phyloP scores from a whole-genome alignment of 768 basidiomycete species.

The Rhodotorula babjevae region DNA sequence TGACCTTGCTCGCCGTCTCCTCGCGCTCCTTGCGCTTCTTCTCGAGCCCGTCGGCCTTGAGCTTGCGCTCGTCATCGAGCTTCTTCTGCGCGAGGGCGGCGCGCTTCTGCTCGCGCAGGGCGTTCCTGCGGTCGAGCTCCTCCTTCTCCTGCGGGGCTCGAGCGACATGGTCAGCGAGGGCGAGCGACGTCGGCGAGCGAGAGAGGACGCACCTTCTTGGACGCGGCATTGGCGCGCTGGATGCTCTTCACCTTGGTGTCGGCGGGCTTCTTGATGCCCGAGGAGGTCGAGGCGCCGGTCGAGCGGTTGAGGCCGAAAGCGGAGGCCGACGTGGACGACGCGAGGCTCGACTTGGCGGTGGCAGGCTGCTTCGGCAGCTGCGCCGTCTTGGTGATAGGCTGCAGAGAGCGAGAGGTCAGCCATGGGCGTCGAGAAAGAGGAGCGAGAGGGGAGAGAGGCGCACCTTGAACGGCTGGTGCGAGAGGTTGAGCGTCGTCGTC shows the following conservation, averaged over 20 bases:
- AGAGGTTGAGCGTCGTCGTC: conserved; percentile 17
- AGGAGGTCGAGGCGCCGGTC: conserved; percentile 56
- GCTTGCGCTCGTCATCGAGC: conserved; percentile 75
- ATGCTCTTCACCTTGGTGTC: conserved; percentile 75
- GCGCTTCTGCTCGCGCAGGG: conserved; percentile 69
- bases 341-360: conserved; percentile 47
- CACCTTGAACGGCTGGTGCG: conserved; percentile 27
- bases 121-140: conserved; percentile 71
- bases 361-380: neutral
- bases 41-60: conserved; percentile 44
- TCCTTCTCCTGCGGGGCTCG: conserved; percentile 68
- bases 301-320: conserved; percentile 53
- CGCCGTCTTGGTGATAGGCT: conserved; percentile 20
- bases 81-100: conserved; percentile 65
- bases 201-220: conserved; percentile 68
- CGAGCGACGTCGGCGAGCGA: neutral
- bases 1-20: conserved; percentile 28
- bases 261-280: conserved; percentile 58
- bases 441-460: neutral
- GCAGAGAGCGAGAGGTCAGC: neutral
- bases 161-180: neutral
- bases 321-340: conserved; percentile 59
- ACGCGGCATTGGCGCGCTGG: conserved; percentile 72
- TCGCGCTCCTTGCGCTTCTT: conserved; percentile 48
- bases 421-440: neutral